Conservation (phyloP, 352 stramenopile genomes). For the Pythium guiyangense region DNA sequence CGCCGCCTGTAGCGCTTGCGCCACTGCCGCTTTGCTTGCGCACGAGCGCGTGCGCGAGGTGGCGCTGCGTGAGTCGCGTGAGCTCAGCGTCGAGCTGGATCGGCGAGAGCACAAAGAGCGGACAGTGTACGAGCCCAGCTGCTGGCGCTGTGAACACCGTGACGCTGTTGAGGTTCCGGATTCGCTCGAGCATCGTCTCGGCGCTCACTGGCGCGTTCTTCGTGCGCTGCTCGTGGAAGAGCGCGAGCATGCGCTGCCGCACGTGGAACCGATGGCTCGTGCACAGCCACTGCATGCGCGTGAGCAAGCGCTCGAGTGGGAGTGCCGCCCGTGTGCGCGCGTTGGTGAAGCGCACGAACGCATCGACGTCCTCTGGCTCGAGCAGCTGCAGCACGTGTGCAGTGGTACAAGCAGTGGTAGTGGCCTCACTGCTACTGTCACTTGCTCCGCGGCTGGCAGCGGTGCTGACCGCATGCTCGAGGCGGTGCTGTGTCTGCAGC, state of each 20-base stretch:
- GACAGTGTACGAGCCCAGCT: slow-evolving; percentile 26
- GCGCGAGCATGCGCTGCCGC: slow-evolving; percentile 42
- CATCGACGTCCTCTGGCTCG: slow-evolving; percentile 22
- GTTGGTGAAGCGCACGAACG: slow-evolving; percentile 28
- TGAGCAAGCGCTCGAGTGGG: slow-evolving; percentile 32
- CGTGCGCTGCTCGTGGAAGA: slow-evolving; percentile 31
- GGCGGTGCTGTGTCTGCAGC: slow-evolving; percentile 21
- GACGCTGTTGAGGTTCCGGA: slow-evolving; percentile 7
- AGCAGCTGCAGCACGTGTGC: slow-evolving; percentile 8
- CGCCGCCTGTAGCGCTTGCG: not conserved
- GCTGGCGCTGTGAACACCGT: slow-evolving; percentile 3
- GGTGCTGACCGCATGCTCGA: slow-evolving; percentile 11
- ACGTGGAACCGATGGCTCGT: slow-evolving; percentile 49
- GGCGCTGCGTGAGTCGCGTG: slow-evolving; percentile 17
- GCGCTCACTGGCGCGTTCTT: slow-evolving; percentile 16
- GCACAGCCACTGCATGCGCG: slow-evolving; percentile 38
- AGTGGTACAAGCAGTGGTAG: not conserved
- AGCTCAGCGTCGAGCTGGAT: slow-evolving; percentile 29
- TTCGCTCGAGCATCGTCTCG: slow-evolving; percentile 11
- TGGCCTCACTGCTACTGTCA: not conserved
- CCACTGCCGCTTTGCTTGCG: not conserved
- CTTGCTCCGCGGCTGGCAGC: not conserved
- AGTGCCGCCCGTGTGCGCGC: slow-evolving; percentile 16
- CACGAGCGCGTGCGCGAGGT: not conserved
- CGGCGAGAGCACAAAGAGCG: slow-evolving; percentile 28